These are phyloP conservation scores for Malus hybrid DNA, from an alignment of 331 rosid species.

Conservation along the genomic window DNA sequence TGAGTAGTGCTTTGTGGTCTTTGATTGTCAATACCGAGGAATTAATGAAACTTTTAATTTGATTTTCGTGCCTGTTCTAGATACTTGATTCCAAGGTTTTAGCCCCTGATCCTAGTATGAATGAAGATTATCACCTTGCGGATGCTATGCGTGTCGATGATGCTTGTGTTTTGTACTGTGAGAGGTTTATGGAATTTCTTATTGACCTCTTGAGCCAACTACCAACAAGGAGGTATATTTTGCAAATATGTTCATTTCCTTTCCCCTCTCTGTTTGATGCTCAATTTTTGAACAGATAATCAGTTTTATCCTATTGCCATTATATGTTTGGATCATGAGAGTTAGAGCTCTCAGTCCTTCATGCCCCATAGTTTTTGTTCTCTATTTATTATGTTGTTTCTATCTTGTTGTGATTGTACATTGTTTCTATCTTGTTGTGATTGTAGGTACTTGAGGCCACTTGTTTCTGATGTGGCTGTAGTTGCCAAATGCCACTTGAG, in stretches of 20 bases:
- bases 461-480: constrained; percentile 91
- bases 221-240: constrained; percentile 80
- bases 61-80: constrained; percentile 28
- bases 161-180: constrained; percentile 90
- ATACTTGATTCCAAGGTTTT: constrained; percentile 68
- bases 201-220: constrained; percentile 96
- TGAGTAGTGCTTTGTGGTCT: background rate
- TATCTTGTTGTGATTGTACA: too few species aligned
- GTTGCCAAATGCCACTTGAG: constrained; percentile 96
- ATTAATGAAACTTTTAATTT: background rate
- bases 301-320: background rate
- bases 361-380: background rate
- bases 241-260: background rate
- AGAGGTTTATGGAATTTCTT: constrained; percentile 96
- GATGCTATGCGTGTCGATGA: constrained; percentile 41
- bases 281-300: background rate
- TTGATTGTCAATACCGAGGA: background rate
- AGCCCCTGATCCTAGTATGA: constrained; percentile 29
- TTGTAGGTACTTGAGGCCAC: constrained; percentile 81
- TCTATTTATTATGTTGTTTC: background rate
- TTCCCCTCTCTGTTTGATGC: background rate
- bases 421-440: background rate
- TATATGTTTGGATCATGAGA: background rate
- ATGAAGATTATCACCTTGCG: constrained; percentile 31
- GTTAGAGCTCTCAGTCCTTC: background rate